These are phyloP conservation scores for Cladobotryum protrusum DNA, from an alignment of 2,329 filamentous ascomycete species.

Conservation along the genomic window DNA sequence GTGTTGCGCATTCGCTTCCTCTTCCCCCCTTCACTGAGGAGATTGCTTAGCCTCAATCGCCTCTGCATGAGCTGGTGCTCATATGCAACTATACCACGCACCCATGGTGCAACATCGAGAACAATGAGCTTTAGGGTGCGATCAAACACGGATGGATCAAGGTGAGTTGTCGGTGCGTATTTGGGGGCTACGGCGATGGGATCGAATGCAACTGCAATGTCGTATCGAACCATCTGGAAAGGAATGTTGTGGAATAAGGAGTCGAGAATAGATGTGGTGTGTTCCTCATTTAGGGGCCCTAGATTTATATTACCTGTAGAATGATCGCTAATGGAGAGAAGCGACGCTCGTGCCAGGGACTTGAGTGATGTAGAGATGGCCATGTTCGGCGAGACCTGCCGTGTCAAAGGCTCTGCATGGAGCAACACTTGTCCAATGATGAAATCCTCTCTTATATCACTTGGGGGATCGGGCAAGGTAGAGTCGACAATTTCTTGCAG, in stretches of 20 bases:
- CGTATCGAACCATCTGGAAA: conserved; percentile 37
- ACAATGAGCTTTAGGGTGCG: conserved; percentile 59
- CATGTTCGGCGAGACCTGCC: conserved; percentile 23
- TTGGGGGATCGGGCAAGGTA: conserved; percentile 51
- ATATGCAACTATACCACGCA: conserved; percentile 76
- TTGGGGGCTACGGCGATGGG: conserved; percentile 50
- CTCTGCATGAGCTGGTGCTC: conserved; percentile 67
- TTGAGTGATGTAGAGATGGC: conserved; percentile 24
- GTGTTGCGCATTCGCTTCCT: conserved; percentile 60
- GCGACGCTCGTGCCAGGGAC: conserved; percentile 15
- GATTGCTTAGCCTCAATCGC: conserved; percentile 53
- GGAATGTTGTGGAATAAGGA: conserved; percentile 26
- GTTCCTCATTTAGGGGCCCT: conserved; percentile 26
- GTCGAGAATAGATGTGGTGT: conserved; percentile 32
- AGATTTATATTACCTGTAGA: conserved; percentile 6
- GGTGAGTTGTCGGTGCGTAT: conserved; percentile 28
- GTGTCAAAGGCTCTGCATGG: conserved; percentile 34
- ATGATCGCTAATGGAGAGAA: not conserved
- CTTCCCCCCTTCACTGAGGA: conserved; percentile 53
- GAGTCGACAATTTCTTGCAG: conserved; percentile 53
- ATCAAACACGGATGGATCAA: conserved; percentile 72
- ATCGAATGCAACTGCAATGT: conserved; percentile 55
- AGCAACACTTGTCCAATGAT: conserved; percentile 42
- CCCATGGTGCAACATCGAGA: conserved; percentile 78
- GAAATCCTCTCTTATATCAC: conserved; percentile 44